These are phyloP conservation scores for Suhomyces kunorum DNA, from an alignment of 1,139 yeast species.

Conservation along the genomic window DNA sequence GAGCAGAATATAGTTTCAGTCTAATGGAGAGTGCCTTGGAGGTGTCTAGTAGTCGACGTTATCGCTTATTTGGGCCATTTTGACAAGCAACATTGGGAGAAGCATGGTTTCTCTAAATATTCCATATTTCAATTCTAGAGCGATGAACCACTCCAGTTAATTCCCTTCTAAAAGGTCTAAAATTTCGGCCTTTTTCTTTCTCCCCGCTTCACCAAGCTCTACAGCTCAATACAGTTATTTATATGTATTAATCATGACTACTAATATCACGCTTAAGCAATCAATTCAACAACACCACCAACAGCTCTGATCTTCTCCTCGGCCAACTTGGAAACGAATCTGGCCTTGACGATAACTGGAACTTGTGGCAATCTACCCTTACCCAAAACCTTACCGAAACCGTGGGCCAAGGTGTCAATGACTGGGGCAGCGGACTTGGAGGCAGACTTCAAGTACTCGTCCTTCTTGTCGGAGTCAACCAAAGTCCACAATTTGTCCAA, in stretches of 20 bases:
- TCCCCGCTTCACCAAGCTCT: too few species aligned
- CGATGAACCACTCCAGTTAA: too few species aligned
- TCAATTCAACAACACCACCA: constrained; percentile 99
- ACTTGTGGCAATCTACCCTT: constrained; percentile 98
- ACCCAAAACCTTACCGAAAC: constrained; percentile 99
- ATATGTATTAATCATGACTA: constrained; percentile 18
- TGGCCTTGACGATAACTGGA: constrained; percentile 99
- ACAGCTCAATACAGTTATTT: constrained; percentile 12
- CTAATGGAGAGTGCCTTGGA: too few species aligned
- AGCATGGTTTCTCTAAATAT: too few species aligned
- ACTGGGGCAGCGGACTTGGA: constrained; percentile 95
- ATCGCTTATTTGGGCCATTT: too few species aligned
- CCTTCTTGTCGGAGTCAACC: constrained; percentile 93
- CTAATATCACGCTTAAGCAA: constrained; percentile 64
- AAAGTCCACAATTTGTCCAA: constrained; percentile 98
- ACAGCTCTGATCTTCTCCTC: constrained; percentile 99
- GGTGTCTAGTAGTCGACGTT: too few species aligned
- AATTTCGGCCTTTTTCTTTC: too few species aligned
- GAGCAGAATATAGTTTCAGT: too few species aligned
- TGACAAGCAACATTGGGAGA: too few species aligned
- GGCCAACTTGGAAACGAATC: constrained; percentile 98
- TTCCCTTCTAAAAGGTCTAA: too few species aligned
- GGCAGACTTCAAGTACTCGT: constrained; percentile 85
- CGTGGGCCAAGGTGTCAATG: constrained; percentile 98
- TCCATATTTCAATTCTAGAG: too few species aligned